These are phyloP conservation scores for Podila epigama DNA, from an alignment of 192 early-diverging fungal species.

Conservation along the genomic window DNA sequence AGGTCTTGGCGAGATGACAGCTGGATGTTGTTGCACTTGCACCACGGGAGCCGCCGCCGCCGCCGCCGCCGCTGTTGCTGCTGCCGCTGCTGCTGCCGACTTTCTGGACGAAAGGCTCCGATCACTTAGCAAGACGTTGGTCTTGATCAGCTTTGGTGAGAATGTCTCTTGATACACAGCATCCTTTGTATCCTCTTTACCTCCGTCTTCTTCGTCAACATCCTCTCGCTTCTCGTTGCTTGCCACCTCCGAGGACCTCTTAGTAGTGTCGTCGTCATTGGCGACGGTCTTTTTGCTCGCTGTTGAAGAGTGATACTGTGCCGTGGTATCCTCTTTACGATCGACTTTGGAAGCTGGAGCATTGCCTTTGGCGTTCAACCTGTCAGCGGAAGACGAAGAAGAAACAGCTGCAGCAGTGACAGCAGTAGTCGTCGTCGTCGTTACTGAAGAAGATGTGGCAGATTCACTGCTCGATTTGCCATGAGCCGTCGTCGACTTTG, in stretches of 20 bases:
- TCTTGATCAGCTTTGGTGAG: neutral
- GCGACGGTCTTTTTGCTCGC: neutral
- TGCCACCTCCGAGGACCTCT: too few species aligned
- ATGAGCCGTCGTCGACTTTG: neutral
- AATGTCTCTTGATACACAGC: neutral
- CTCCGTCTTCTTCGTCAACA: too few species aligned
- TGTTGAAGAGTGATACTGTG: neutral
- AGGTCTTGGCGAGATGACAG: slow-evolving; percentile 24
- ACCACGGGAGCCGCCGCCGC: neutral
- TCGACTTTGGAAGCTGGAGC: neutral
- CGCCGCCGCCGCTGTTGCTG: neutral
- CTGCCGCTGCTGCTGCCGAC: neutral
- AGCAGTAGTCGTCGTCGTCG: too few species aligned
- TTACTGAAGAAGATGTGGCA: too few species aligned
- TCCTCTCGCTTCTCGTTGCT: too few species aligned
- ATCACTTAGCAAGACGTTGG: neutral
- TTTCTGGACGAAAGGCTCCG: neutral
- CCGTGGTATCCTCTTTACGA: neutral
- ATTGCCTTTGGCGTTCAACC: too few species aligned
- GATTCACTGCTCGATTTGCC: neutral
- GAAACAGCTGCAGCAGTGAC: too few species aligned
- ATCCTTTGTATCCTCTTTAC: neutral
- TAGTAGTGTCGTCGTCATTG: neutral
- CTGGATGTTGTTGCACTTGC: neutral
- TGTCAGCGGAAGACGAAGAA: too few species aligned